A percentile compares a stretch with the other conserved stretches of the same genome.
Conservation (phyloP, 169 alveolate species). For the Eimeria falciformis region DNA sequence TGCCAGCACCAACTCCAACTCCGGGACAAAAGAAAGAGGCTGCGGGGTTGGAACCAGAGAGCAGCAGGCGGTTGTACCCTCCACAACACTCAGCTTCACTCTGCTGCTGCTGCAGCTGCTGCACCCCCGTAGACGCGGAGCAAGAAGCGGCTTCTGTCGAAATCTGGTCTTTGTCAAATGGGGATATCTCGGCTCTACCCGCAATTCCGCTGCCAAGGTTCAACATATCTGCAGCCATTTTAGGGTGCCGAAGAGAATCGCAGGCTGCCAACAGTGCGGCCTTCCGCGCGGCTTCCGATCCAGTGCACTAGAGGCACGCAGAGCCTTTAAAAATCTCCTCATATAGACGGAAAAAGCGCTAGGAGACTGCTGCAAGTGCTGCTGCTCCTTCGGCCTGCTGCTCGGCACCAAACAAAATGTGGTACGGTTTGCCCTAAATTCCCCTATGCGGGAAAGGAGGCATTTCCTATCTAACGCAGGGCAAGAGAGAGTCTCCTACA, state of each 20-base stretch:
- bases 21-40: neutral
- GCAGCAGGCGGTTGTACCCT: neutral
- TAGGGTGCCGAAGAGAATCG: neutral
- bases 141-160: neutral
- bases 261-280: neutral
- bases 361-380: conserved; percentile 14
- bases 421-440: too few species aligned
- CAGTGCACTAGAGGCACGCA: neutral
- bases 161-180: conserved; percentile 27
- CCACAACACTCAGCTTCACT: too few species aligned
- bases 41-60: conserved; percentile 9
- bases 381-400: neutral
- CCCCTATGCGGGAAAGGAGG: too few species aligned
- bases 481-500: too few species aligned
- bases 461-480: too few species aligned
- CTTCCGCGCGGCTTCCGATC: neutral
- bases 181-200: neutral
- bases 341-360: neutral
- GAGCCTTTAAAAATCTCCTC: neutral
- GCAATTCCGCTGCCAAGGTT: neutral
- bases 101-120: neutral
- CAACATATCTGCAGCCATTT: neutral
- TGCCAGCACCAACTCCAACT: too few species aligned
- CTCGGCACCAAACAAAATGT: too few species aligned
- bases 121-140: neutral